Conservation (phyloP, 495 filamentous ascomycete species). For the Thozetella sp. region DNA sequence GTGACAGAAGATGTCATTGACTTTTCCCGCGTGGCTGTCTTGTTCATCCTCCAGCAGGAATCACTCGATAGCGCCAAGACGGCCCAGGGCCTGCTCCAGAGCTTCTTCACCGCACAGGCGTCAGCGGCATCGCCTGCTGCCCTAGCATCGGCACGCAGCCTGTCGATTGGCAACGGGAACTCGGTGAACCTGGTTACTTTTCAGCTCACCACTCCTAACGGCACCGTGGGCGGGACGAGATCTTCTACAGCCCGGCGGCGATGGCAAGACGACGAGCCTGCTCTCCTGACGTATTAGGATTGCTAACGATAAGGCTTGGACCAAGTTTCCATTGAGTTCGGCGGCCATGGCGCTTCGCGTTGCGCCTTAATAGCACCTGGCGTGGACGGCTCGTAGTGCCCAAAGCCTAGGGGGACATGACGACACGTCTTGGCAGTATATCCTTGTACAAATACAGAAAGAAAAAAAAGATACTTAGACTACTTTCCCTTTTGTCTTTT, state of each 20-base stretch:
- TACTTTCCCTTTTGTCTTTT: too few species aligned
- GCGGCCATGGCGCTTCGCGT: too few species aligned
- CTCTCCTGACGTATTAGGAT: neutral
- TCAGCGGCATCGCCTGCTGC: neutral
- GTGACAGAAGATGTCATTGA: conserved; percentile 57
- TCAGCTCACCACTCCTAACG: neutral
- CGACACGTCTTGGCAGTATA: too few species aligned
- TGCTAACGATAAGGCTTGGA: too few species aligned
- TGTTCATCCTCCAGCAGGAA: conserved; percentile 63
- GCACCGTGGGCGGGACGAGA: conserved; percentile 1
- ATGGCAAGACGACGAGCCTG: neutral
- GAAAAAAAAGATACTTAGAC: too few species aligned
- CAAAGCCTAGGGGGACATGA: too few species aligned
- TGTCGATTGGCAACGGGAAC: neutral
- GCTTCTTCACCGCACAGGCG: conserved; percentile 38
- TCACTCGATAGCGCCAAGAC: conserved; percentile 50
- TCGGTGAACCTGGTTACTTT: neutral
- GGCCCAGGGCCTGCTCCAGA: conserved; percentile 60
- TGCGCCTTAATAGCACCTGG: too few species aligned
- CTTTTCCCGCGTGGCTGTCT: conserved; percentile 65
- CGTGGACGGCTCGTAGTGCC: too few species aligned
- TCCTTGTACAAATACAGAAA: too few species aligned
- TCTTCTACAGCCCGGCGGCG: neutral
- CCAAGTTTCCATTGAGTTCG: too few species aligned
- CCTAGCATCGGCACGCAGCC: neutral